Evolutionary conservation across 1,139 yeast species (phyloP).

Genomic region (Magnusiomyces suaveolens): DNA sequence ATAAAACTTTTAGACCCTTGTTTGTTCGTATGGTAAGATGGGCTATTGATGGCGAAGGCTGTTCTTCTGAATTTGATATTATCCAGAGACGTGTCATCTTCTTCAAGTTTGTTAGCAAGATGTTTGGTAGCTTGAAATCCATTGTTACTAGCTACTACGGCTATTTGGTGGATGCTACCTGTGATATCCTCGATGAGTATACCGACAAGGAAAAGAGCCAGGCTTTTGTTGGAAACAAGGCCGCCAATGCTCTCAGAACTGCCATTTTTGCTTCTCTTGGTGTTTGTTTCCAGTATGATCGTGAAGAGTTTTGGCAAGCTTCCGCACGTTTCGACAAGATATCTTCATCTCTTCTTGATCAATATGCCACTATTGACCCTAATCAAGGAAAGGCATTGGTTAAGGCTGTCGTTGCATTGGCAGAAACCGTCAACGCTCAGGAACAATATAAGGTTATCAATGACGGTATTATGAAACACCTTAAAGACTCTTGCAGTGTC

Average conservation of each 20-base stretch:
- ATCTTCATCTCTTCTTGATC: constrained; percentile 51
- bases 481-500: constrained; percentile 38
- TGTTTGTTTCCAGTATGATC: constrained; percentile 76
- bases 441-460: constrained; percentile 71
- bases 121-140: constrained; percentile 75
- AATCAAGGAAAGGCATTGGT: constrained; percentile 53
- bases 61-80: constrained; percentile 34
- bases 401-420: constrained; percentile 68
- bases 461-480: constrained; percentile 44
- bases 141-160: constrained; percentile 84
- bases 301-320: constrained; percentile 90
- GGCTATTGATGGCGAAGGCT: constrained; percentile 80
- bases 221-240: constrained; percentile 10
- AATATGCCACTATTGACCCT: constrained; percentile 57
- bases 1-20: constrained; percentile 84
- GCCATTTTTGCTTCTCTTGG: constrained; percentile 60
- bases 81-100: constrained; percentile 42
- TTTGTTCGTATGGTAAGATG: constrained; percentile 84
- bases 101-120: constrained; percentile 75
- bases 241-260: constrained; percentile 53
- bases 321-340: constrained; percentile 73
- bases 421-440: constrained; percentile 58
- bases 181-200: constrained; percentile 37
- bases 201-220: constrained; percentile 14
- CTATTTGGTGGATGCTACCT: constrained; percentile 67